phyloP scores from a whole-genome alignment of 257 asterid genomes.

The Plantago major region DNA sequence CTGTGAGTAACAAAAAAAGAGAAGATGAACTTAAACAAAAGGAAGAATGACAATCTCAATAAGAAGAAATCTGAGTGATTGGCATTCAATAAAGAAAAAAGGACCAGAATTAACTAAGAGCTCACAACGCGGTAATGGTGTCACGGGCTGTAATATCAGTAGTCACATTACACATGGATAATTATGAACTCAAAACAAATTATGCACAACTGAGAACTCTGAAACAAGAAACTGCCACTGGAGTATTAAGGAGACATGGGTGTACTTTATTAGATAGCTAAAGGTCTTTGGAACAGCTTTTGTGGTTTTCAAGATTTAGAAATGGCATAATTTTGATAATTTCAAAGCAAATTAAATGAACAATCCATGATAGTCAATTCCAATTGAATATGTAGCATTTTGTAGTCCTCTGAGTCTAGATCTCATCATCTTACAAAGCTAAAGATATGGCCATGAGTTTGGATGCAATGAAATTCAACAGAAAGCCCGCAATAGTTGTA shows the following conservation, averaged over 20 bases:
- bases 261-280: conserved; percentile 1
- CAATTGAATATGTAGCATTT: conserved; percentile 6
- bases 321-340: neutral
- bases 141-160: neutral
- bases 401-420: conserved; percentile 7
- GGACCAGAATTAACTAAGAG: neutral
- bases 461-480: too few relatives aligned
- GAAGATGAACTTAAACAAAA: neutral
- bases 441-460: neutral
- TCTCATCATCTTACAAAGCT: neutral
- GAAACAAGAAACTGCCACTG: conserved; percentile 5
- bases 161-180: neutral
- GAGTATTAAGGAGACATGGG: conserved; percentile 6
- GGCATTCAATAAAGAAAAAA: neutral
- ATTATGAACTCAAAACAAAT: neutral
- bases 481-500: too few relatives aligned
- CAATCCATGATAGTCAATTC: neutral
- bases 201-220: conserved; percentile 1
- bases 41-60: conserved; percentile 10
- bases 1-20: conserved; percentile 17
- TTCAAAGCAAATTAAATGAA: neutral
- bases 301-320: neutral
- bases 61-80: neutral
- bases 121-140: neutral
- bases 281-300: neutral